Conservation (phyloP, 202 grass and related monocot species). For the Carex sylvatica region DNA sequence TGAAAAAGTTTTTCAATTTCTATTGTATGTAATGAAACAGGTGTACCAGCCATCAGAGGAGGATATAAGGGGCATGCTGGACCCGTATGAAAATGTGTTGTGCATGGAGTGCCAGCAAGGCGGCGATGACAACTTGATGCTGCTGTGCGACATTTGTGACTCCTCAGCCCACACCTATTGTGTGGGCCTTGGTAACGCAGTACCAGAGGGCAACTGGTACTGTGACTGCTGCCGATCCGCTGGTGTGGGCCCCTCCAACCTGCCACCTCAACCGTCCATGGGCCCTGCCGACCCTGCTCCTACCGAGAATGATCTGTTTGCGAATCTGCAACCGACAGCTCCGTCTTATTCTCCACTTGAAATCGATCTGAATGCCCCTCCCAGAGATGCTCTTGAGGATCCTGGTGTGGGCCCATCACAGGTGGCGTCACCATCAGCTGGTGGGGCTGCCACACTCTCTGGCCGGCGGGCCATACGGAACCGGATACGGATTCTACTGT, state of each 20-base stretch:
- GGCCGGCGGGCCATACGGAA: constrained; percentile 50
- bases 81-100: constrained; percentile 91
- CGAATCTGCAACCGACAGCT: not conserved
- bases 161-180: constrained; percentile 95
- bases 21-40: constrained; percentile 26
- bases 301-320: not conserved
- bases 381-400: constrained; percentile 54
- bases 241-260: constrained; percentile 41
- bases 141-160: constrained; percentile 97
- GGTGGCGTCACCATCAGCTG: constrained; percentile 44
- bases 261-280: constrained; percentile 5
- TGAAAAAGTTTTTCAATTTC: not conserved
- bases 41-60: constrained; percentile 96
- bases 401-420: constrained; percentile 21
- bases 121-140: constrained; percentile 85
- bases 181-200: constrained; percentile 79
- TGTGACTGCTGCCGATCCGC: constrained; percentile 74
- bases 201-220: constrained; percentile 98
- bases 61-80: constrained; percentile 85
- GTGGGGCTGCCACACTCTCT: constrained; percentile 57
- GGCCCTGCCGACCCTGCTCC: not conserved
- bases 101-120: constrained; percentile 98
- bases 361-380: constrained; percentile 82
- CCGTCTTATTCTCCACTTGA: constrained; percentile 27
- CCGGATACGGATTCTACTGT: constrained; percentile 54